Conservation (phyloP, 1,284 basidiomycete species). For the Irpex sp. region DNA sequence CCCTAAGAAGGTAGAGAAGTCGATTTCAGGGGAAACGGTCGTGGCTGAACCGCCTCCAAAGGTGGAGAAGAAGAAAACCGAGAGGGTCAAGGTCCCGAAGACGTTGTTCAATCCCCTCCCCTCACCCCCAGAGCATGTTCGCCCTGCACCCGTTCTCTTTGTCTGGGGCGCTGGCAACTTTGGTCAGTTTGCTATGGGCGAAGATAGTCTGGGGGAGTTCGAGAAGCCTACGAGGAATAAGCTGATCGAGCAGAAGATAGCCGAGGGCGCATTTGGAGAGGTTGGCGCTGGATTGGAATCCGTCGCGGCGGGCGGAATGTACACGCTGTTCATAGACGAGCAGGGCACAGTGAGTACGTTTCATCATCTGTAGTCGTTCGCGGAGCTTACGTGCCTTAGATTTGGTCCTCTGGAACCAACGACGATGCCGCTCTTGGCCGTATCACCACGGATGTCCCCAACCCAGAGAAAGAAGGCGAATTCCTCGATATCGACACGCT, state of each 20-base stretch:
- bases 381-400: constrained; percentile 32
- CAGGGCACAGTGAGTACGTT: constrained; percentile 64
- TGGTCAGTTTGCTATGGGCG: constrained; percentile 83
- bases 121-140: constrained; percentile 37
- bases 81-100: constrained; percentile 30
- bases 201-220: constrained; percentile 62
- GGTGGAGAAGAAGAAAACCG: constrained; percentile 14
- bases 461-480: constrained; percentile 24
- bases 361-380: not conserved
- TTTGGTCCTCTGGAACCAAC: constrained; percentile 87
- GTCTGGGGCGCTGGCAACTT: constrained; percentile 86
- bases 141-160: constrained; percentile 62
- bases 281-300: constrained; percentile 72
- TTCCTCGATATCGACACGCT: constrained; percentile 72
- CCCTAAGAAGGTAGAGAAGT: not conserved
- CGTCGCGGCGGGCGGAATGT: constrained; percentile 76
- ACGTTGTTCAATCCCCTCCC: constrained; percentile 61
- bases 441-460: constrained; percentile 32
- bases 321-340: constrained; percentile 79
- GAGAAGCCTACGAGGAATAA: constrained; percentile 62
- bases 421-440: constrained; percentile 88
- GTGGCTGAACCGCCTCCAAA: constrained; percentile 11
- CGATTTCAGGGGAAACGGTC: not conserved
- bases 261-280: constrained; percentile 58
- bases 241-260: constrained; percentile 63